Conservation (phyloP, 2,329 filamentous ascomycete genomes). For the Venturia carpophila region DNA sequence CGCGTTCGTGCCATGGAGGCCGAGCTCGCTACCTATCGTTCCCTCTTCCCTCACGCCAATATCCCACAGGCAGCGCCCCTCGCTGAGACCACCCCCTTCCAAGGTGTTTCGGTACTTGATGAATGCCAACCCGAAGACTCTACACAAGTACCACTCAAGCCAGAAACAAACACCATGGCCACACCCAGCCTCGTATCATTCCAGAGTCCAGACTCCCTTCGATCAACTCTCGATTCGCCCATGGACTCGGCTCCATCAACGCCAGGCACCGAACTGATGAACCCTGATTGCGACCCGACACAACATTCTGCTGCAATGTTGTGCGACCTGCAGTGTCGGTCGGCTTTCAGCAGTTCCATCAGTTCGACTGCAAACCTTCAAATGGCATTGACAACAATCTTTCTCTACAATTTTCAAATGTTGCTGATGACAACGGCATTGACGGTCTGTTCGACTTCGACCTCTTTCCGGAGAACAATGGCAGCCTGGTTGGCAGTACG, state of each 20-base stretch:
- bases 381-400: constrained; percentile 7
- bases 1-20: constrained; percentile 46
- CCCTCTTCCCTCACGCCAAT: constrained; percentile 26
- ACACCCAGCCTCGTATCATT: constrained; percentile 13
- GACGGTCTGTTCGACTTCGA: constrained; percentile 34
- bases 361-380: constrained; percentile 13
- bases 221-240: constrained; percentile 17
- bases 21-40: constrained; percentile 36
- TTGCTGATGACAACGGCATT: constrained; percentile 26
- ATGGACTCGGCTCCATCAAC: constrained; percentile 32
- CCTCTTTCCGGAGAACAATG: constrained; percentile 30
- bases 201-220: constrained; percentile 15
- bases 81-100: constrained; percentile 22
- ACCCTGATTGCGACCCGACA: constrained; percentile 78
- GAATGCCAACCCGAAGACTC: constrained; percentile 22
- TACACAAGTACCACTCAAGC: not conserved
- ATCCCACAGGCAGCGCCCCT: constrained; percentile 6
- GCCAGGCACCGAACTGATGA: constrained; percentile 34
- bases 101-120: constrained; percentile 21
- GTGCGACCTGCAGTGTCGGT: constrained; percentile 99
- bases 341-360: constrained; percentile 38
- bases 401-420: constrained; percentile 26
- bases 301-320: constrained; percentile 99
- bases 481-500: constrained; percentile 27
- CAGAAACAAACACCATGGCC: not conserved